Evolutionary conservation across 257 asterid genomes (phyloP).

Genomic region (Leonotis leonurus): DNA sequence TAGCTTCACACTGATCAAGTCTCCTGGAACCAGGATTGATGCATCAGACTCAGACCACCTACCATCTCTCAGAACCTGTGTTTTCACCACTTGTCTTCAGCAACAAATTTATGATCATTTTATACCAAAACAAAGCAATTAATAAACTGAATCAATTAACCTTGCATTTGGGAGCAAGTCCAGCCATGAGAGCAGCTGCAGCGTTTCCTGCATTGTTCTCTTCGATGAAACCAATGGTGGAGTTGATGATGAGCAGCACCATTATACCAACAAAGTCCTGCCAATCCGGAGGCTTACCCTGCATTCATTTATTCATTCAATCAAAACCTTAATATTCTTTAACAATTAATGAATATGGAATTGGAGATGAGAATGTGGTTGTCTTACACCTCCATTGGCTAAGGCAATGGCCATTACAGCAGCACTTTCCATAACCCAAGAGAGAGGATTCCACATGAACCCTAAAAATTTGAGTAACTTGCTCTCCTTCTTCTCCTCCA

Average conservation of each 20-base stretch:
- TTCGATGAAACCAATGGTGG: slow-evolving; percentile 76
- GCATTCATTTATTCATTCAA: neutral
- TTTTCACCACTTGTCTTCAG: neutral
- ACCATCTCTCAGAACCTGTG: slow-evolving; percentile 76
- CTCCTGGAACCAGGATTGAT: slow-evolving; percentile 82
- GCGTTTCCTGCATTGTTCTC: slow-evolving; percentile 89
- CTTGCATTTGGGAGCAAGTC: slow-evolving; percentile 91
- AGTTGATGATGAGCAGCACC: slow-evolving; percentile 65
- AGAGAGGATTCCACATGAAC: slow-evolving; percentile 97
- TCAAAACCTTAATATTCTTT: neutral
- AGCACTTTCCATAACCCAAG: slow-evolving; percentile 95
- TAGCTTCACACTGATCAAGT: slow-evolving; percentile 74
- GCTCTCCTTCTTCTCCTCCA: slow-evolving; percentile 75
- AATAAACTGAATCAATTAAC: slow-evolving; percentile 7
- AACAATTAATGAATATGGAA: neutral
- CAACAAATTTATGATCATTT: neutral
- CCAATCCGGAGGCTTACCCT: slow-evolving; percentile 84
- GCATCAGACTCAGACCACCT: slow-evolving; percentile 83
- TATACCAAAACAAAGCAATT: neutral
- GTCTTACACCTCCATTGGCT: slow-evolving; percentile 63
- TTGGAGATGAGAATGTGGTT: slow-evolving; percentile 8
- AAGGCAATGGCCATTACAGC: slow-evolving; percentile 84
- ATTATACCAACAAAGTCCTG: slow-evolving; percentile 70
- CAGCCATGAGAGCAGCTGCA: slow-evolving; percentile 91
- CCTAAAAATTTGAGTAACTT: slow-evolving; percentile 71